Base-by-base conservation (phyloP, 1,284 basidiomycete genomes). In the Microbotryum scabiosae region DNA sequence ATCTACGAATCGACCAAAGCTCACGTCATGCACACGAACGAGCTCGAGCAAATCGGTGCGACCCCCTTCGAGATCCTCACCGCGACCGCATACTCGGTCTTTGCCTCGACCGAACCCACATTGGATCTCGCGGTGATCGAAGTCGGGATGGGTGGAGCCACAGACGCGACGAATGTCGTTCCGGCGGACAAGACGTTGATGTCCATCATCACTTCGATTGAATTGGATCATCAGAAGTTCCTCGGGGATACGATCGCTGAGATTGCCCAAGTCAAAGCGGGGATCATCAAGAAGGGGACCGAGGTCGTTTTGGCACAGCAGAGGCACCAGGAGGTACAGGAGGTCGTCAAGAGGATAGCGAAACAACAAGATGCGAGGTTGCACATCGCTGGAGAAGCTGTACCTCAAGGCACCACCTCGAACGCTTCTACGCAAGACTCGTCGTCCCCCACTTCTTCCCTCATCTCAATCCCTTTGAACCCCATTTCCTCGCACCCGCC, bases 81-180 rank as follows among this genome's bases (percentile, higher is more conserved):
- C 0, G 79, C 87, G 60, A 85, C 84, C 0, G 90, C 87, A 0
- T 82, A 88, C 53, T 76, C 79, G 51, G 75, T 87, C 51, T 90
- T 91, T 72, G 86, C 91, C 69, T 77, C 78, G 25, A 77, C 76
- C 0, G 64, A 77, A 5, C 63, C 56, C 20, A 57, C 63, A 23
- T 80, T 93, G 1, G 91, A 97, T 70, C 74, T 97, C 20, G 85
- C 88, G 51, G 82, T 98, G 5, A 77, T 97, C 55, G 94, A 98
- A 76, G 94, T 93, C 9, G 96, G 94, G 0, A 85, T 99, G 84
- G 96, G 94, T 0, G 96, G 96, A 0, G 79, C 83, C 4, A 77
- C 87, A 57, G 96, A 99, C 73, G 93, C 94, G 21, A 99, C 96
- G 2, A 98, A 99, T 73, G 82, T 89, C 55, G 83, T 96, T 18